Percentiles rank a stretch among this genome's conserved stretches.
These are phyloP conservation scores for Calonectria honghensis DNA, from an alignment of 2,329 filamentous ascomycete species.

Conservation along the genomic window DNA sequence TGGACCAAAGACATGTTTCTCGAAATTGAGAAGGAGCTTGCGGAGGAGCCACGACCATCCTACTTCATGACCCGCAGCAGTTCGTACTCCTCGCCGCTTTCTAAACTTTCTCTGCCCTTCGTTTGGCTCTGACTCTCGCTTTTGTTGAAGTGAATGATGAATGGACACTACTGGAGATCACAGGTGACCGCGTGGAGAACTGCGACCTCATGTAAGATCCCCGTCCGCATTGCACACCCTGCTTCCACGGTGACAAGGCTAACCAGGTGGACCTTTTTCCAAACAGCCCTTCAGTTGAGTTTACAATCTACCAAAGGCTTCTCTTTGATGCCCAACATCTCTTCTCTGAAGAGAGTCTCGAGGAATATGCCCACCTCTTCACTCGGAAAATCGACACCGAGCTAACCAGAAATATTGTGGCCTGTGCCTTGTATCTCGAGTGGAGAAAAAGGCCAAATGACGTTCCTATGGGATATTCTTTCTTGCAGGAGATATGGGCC, in stretches of 20 bases:
- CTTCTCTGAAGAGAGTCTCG: not conserved
- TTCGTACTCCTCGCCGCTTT: not conserved
- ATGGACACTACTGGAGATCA: too few species aligned
- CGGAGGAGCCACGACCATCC: not conserved
- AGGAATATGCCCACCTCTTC: not conserved
- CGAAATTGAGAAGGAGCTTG: constrained; percentile 12
- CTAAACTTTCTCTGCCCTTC: not conserved
- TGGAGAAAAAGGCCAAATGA: not conserved
- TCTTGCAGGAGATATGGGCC: not conserved
- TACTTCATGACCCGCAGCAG: not conserved
- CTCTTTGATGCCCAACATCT: not conserved
- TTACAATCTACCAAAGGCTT: not conserved
- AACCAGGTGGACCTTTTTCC: not conserved
- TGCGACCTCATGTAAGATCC: not conserved
- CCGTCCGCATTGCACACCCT: too few species aligned
- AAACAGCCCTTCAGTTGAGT: not conserved
- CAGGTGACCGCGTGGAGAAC: too few species aligned
- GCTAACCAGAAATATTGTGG: not conserved
- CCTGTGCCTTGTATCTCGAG: not conserved
- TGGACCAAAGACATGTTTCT: constrained; percentile 35
- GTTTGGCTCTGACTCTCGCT: not conserved
- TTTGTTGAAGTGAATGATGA: constrained; percentile 10
- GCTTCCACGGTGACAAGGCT: not conserved
- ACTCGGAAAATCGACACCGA: not conserved
- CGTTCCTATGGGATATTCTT: not conserved